Percentiles rank a stretch among this genome's conserved stretches.
Conservation (phyloP, 768 basidiomycete genomes). For the Dendrothele bispora region DNA sequence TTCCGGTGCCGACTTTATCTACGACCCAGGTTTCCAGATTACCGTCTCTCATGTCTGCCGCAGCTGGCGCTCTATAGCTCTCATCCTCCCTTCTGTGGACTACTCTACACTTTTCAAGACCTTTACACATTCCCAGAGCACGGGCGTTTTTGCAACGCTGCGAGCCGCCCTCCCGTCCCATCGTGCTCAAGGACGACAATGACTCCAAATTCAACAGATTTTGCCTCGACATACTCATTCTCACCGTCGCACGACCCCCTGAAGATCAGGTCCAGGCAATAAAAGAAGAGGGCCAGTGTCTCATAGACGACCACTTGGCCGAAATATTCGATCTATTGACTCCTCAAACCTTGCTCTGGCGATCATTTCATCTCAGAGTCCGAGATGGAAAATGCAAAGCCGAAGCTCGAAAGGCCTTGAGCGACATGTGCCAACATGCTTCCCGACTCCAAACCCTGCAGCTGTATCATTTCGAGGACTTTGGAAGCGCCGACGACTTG, state of each 20-base stretch:
- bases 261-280: background rate
- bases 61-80: constrained; percentile 56
- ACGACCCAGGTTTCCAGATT: constrained; percentile 48
- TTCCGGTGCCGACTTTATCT: constrained; percentile 37
- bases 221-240: constrained; percentile 9
- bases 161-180: constrained; percentile 25
- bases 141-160: constrained; percentile 37
- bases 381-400: constrained; percentile 58
- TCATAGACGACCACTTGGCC: constrained; percentile 2
- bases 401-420: constrained; percentile 47
- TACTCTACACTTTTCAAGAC: constrained; percentile 52
- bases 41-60: constrained; percentile 58
- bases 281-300: background rate
- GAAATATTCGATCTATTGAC: constrained; percentile 23
- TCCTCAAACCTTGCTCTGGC: constrained; percentile 29
- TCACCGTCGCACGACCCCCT: constrained; percentile 1
- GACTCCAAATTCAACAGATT: too few relatives aligned
- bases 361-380: constrained; percentile 35
- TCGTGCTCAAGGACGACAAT: background rate
- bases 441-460: constrained; percentile 59
- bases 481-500: constrained; percentile 47
- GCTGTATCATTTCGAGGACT: constrained; percentile 67
- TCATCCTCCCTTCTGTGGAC: constrained; percentile 57
- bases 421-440: constrained; percentile 48
- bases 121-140: constrained; percentile 49